Conservation (phyloP, 768 basidiomycete species). For the Pleurotus sapidus region DNA sequence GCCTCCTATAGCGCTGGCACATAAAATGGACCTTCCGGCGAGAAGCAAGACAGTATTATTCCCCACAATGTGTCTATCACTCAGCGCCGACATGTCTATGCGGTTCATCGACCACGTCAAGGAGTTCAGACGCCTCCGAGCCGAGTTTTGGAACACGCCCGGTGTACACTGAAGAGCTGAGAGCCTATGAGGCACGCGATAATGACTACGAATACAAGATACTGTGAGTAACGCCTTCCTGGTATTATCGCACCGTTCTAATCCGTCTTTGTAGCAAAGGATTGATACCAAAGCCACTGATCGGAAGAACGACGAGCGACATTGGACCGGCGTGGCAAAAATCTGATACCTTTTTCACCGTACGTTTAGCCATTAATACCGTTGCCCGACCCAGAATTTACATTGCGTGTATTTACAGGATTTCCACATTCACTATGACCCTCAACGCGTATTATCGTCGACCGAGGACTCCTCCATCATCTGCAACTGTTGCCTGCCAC, state of each 20-base stretch:
- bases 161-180: neutral
- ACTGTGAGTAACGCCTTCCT: neutral
- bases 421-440: neutral
- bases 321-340: neutral
- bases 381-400: neutral
- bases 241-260: neutral
- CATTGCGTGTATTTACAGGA: neutral
- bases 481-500: conserved; percentile 3
- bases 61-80: too few relatives aligned
- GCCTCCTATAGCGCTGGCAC: too few relatives aligned
- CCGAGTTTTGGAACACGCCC: neutral
- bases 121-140: neutral
- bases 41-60: too few relatives aligned
- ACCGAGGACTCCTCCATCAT: neutral
- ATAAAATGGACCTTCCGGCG: too few relatives aligned
- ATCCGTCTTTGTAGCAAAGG: neutral
- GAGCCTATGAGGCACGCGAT: neutral
- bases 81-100: too few relatives aligned
- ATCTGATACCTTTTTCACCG: conserved; percentile 6
- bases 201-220: neutral
- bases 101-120: too few relatives aligned
- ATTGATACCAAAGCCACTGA: neutral
- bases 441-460: neutral
- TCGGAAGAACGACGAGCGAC: neutral
- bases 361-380: neutral